Evolutionary conservation across 2,329 filamentous ascomycete species (phyloP).

Genomic region (Pseudogymnoascus sp.): DNA sequence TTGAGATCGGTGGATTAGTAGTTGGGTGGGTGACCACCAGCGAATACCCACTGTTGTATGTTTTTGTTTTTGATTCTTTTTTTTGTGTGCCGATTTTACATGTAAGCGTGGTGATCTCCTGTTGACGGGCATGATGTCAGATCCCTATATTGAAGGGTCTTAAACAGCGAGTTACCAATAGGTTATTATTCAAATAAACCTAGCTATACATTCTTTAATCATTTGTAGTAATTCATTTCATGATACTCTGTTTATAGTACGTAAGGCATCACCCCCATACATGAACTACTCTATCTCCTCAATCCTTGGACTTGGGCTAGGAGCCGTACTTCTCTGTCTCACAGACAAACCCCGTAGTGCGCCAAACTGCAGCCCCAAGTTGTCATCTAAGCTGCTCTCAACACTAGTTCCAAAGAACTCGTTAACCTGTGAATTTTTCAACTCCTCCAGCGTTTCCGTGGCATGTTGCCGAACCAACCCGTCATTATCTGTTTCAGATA

Average conservation of each 20-base stretch:
- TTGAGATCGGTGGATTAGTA: too few species aligned
- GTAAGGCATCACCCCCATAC: neutral
- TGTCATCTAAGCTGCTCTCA: slow-evolving; percentile 11
- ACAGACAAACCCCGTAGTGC: slow-evolving; percentile 39
- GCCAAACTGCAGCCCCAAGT: slow-evolving; percentile 24
- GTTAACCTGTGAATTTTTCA: slow-evolving; percentile 54
- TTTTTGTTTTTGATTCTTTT: too few species aligned
- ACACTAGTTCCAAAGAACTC: slow-evolving; percentile 36
- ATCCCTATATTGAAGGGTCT: neutral
- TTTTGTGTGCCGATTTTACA: too few species aligned
- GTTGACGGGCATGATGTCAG: neutral
- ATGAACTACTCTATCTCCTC: slow-evolving; percentile 51
- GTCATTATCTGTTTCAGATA: slow-evolving; percentile 59
- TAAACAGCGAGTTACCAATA: neutral
- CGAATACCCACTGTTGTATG: too few species aligned
- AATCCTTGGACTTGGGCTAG: slow-evolving; percentile 36
- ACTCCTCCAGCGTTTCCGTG: slow-evolving; percentile 55
- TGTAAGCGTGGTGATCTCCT: too few species aligned
- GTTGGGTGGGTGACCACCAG: too few species aligned
- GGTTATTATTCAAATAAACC: neutral
- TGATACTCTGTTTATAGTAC: neutral
- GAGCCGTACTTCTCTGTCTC: slow-evolving; percentile 23
- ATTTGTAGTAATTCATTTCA: neutral
- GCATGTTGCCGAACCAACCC: slow-evolving; percentile 61
- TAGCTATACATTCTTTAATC: neutral